Conservation (phyloP, 2,329 filamentous ascomycete species). For the Ophiocordyceps camponoti-saundersi region DNA sequence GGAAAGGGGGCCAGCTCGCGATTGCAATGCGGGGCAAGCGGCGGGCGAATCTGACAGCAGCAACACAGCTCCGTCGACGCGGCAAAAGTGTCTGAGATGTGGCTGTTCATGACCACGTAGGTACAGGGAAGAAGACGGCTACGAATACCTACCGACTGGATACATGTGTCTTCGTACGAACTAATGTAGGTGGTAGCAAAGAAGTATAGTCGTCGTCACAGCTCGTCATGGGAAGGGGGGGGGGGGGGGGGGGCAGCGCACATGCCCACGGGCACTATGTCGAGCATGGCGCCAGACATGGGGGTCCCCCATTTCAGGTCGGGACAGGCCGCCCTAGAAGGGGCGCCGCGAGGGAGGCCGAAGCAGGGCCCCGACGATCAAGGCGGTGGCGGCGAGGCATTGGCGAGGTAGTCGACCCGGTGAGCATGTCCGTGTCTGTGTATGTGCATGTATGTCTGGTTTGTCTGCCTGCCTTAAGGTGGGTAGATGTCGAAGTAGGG, state of each 20-base stretch:
- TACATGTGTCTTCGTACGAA: not conserved
- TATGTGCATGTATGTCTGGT: too few relatives aligned
- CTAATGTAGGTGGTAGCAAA: too few relatives aligned
- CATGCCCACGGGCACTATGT: not conserved
- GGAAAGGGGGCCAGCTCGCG: not conserved
- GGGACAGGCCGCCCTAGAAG: not conserved
- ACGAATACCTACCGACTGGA: not conserved
- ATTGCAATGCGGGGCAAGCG: constrained; percentile 1
- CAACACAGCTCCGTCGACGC: not conserved
- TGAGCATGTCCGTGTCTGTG: not conserved
- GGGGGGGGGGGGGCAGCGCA: not conserved
- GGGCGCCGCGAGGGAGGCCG: not conserved
- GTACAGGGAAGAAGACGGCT: not conserved
- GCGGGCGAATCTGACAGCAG: not conserved
- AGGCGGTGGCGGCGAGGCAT: too few relatives aligned
- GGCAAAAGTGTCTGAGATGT: not conserved
- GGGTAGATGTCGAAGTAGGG: too few relatives aligned
- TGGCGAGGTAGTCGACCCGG: not conserved
- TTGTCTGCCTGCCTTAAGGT: too few relatives aligned
- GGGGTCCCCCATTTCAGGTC: not conserved
- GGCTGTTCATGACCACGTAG: not conserved
- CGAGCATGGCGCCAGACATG: not conserved
- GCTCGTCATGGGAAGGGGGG: too few relatives aligned
- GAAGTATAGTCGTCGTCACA: too few relatives aligned
- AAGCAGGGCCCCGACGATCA: too few relatives aligned